Evolutionary conservation across 106 monocot species (phyloP).

Genomic region (Acorus gramineus): DNA sequence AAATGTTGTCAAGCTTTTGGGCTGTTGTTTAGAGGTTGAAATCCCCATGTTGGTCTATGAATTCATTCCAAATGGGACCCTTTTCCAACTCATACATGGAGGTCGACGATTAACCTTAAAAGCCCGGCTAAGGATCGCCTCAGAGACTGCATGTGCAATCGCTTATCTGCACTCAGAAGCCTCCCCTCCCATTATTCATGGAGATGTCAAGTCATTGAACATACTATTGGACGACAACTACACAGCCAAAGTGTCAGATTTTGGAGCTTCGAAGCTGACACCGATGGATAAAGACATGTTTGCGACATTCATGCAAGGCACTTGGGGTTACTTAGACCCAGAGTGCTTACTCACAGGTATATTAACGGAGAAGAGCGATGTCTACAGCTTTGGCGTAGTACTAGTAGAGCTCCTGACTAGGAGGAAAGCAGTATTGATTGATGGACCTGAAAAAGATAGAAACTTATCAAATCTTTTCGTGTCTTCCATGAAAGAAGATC

Average conservation of each 20-base stretch:
- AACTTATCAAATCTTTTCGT: neutral
- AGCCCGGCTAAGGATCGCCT: slow-evolving; percentile 3
- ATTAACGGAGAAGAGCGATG: slow-evolving; percentile 23
- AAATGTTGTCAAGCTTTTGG: slow-evolving; percentile 21
- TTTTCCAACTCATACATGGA: slow-evolving; percentile 10
- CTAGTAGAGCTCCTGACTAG: slow-evolving; percentile 12
- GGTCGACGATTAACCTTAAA: neutral
- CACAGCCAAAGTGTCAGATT: slow-evolving; percentile 14
- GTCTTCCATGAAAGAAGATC: neutral
- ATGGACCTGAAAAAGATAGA: neutral
- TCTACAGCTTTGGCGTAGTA: slow-evolving; percentile 12
- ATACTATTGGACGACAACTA: slow-evolving; percentile 10
- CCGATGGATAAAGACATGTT: slow-evolving; percentile 10
- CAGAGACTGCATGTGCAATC: slow-evolving; percentile 11
- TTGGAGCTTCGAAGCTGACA: slow-evolving; percentile 10
- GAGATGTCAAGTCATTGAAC: slow-evolving; percentile 18
- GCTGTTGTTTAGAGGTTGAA: slow-evolving; percentile 14
- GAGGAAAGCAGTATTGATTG: slow-evolving; percentile 1
- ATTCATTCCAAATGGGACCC: slow-evolving; percentile 14
- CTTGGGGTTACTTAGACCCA: slow-evolving; percentile 14
- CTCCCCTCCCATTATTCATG: slow-evolving; percentile 16
- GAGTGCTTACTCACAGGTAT: slow-evolving; percentile 10
- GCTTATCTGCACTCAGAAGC: slow-evolving; percentile 12
- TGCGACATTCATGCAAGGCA: slow-evolving; percentile 7
- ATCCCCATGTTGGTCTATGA: slow-evolving; percentile 22